These are phyloP conservation scores for Saccharomycopsis malanga DNA, from an alignment of 805 yeast species.

Conservation along the genomic window DNA sequence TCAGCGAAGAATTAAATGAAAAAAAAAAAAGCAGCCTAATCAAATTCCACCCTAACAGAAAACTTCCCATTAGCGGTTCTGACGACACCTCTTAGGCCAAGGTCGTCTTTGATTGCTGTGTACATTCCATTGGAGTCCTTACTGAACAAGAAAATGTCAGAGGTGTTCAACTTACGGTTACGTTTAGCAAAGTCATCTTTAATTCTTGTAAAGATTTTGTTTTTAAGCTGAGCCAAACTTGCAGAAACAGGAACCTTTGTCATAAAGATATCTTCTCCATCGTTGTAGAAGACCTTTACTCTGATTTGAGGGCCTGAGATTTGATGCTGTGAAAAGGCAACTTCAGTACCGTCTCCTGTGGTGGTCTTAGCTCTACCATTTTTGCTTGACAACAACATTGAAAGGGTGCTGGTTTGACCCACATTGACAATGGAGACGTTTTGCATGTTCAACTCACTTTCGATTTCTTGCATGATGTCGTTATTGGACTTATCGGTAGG, in stretches of 20 bases:
- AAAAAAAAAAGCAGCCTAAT: constrained; percentile 2
- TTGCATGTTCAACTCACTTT: constrained; percentile 16
- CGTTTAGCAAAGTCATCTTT: constrained; percentile 15
- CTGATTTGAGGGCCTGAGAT: constrained; percentile 20
- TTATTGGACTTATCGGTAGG: constrained; percentile 11
- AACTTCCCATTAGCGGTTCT: constrained; percentile 18
- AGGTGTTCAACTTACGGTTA: constrained; percentile 4
- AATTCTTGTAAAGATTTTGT: constrained; percentile 17
- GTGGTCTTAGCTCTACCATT: not conserved
- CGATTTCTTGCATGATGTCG: constrained; percentile 22
- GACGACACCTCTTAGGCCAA: constrained; percentile 15
- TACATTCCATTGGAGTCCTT: constrained; percentile 21
- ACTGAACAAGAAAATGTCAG: constrained; percentile 14
- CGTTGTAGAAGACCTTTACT: constrained; percentile 21
- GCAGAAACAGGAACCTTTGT: constrained; percentile 16
- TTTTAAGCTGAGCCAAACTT: constrained; percentile 15
- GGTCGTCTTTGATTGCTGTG: constrained; percentile 18
- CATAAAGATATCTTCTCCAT: constrained; percentile 22
- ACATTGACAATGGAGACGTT: constrained; percentile 7
- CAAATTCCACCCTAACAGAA: constrained; percentile 21
- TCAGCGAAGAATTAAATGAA: too few relatives aligned
- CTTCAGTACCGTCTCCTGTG: not conserved
- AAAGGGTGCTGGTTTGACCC: not conserved
- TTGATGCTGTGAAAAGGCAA: constrained; percentile 13
- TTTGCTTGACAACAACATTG: not conserved